Evolutionary conservation across 2,329 filamentous ascomycete genomes (phyloP), one percentile per base, ranked within the genome.

Genomic region (Penicillium sumatraense): DNA sequence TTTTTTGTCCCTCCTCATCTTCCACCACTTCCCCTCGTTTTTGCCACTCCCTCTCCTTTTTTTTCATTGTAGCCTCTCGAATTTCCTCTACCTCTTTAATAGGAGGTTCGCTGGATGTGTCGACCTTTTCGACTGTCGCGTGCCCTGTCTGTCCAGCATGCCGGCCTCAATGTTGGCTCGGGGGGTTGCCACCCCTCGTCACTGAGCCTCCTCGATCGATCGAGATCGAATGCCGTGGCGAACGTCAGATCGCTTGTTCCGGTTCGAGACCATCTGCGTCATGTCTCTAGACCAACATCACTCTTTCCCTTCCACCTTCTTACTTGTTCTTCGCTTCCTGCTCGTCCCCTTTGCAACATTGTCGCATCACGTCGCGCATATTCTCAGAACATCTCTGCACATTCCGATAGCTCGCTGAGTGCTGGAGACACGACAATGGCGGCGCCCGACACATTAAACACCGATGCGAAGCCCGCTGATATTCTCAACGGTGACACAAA

Each of bases 31-130:
- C 5, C 29, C 29, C 29, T 31, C 29, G 14, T 2, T 5, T 14
- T 8, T 14, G 10, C 13, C 29, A 31, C 2, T 35, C 33, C 14
- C n/a, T 2, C 33, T 14, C 5, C 33, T 4, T n/a, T n/a, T n/a
- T n/a, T n/a, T n/a, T n/a, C n/a, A n/a, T n/a, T n/a, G n/a, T n/a
- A n/a, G n/a, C n/a, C n/a, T n/a, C n/a, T n/a, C n/a, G n/a, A n/a
- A 11, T 20, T 16, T n/a, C 18, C 52, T 36, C 46, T 8, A n/a
- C 41, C 11, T 41, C 33, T 21, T 27, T 45, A 24, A 42, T 51
- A 53, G 23, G 50, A 48, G 57, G 42, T 33, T 51, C 59, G 60
- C 70, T 72, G 71, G 56, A 74, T 74, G 72, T 71, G 62, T 65
- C 60, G 60, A 49, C 56, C 53, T 56, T 54, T 59, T 50, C 59